These are phyloP conservation scores for Lachnellula hyalina DNA, from an alignment of 2,329 filamentous ascomycete species.

Conservation along the genomic window DNA sequence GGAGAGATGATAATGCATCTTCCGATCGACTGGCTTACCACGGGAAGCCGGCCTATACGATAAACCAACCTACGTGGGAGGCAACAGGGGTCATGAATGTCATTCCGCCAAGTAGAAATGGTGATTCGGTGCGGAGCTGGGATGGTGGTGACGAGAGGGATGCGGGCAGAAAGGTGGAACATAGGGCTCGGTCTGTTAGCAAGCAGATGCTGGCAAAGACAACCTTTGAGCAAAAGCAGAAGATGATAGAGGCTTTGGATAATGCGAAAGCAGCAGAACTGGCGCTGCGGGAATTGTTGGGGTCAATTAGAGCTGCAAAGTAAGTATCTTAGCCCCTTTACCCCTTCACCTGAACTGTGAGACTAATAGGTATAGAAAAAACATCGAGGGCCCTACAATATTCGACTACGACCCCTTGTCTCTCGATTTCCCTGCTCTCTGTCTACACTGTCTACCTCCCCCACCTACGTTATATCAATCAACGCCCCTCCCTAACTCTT, in stretches of 20 bases:
- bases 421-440: constrained; percentile 80
- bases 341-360: not conserved
- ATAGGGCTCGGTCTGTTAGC: constrained; percentile 38
- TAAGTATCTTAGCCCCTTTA: constrained; percentile 38
- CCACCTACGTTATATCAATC: constrained; percentile 75
- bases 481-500: constrained; percentile 69
- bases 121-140: constrained; percentile 37
- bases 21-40: constrained; percentile 35
- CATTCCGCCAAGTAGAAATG: constrained; percentile 49
- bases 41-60: constrained; percentile 24
- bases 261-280: constrained; percentile 79
- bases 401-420: constrained; percentile 81
- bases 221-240: constrained; percentile 59
- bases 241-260: constrained; percentile 65
- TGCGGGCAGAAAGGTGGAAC: constrained; percentile 28
- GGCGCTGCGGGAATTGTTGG: constrained; percentile 75
- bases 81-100: constrained; percentile 74
- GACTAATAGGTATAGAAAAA: constrained; percentile 38
- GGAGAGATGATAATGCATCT: constrained; percentile 31
- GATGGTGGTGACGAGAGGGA: constrained; percentile 30
- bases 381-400: constrained; percentile 51
- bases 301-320: constrained; percentile 79
- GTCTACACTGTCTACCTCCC: constrained; percentile 72
- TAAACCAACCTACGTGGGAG: constrained; percentile 61
- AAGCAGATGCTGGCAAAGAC: constrained; percentile 44